These are phyloP conservation scores for Vaccinium macrocarpon DNA, from an alignment of 148 eudicot genomes.

Conservation along the genomic window DNA sequence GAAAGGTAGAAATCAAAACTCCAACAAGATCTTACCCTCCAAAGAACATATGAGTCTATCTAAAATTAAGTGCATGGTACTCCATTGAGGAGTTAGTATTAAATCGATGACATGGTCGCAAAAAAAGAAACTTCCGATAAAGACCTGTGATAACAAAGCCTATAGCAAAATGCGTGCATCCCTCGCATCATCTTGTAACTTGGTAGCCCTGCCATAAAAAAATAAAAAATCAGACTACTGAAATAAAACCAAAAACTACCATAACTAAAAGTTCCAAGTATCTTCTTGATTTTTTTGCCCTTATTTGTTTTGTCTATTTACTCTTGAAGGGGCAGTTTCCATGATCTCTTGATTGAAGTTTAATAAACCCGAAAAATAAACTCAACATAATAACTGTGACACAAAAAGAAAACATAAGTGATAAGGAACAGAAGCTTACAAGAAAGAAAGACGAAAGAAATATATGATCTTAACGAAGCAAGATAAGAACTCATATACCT, in stretches of 20 bases:
- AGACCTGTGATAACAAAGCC: no score
- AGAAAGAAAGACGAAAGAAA: background rate
- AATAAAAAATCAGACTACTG: background rate
- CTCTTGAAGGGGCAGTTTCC: background rate
- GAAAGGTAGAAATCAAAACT: no score
- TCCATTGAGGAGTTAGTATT: no score
- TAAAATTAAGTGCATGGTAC: no score
- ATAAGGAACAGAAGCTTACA: background rate
- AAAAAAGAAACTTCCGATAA: no score
- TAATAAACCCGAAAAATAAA: no score
- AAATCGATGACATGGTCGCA: no score
- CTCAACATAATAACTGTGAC: no score
- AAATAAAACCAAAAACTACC: background rate
- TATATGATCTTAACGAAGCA: background rate
- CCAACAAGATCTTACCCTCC: no score
- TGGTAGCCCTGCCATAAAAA: conserved; percentile 27
- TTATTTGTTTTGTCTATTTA: background rate
- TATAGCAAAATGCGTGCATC: background rate
- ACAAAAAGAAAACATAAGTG: no score
- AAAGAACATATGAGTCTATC: no score
- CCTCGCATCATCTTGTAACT: conserved; percentile 27
- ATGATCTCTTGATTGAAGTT: background rate
- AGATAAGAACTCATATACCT: conserved; percentile 43
- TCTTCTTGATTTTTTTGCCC: background rate
- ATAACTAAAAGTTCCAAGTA: background rate